Base-by-base conservation (phyloP, 202 grass and related monocot species). In the Bolboschoenoplectus hybrid region DNA sequence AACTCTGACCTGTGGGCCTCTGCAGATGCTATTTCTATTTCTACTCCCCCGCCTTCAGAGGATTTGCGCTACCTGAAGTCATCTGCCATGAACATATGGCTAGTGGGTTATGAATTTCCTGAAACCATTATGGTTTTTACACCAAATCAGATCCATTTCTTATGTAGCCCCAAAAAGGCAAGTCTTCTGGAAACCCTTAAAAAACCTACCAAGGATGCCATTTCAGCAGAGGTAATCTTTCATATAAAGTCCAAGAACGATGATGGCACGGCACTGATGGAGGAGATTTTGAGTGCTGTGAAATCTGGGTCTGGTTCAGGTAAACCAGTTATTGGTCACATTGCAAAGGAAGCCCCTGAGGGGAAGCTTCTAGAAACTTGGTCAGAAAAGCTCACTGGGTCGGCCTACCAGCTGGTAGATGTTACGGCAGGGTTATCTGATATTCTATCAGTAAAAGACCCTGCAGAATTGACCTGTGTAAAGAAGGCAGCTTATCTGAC, bases 101-200 rank as follows among this genome's bases (percentile, higher is more conserved):
- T 95, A 36, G 85, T 95, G 61, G 93, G 93, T 74, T 94, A 94
- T 81, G 93, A 95, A 90, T 95, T 95, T 74, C 91, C 93, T 43
- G 89, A 95, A 80, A 95, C 93, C 4, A 92, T 95, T 84, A 89
- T 95, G 89, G 80, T 92, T 68, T 95, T 95, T 86, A 92, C 82
- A 85, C 69, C 45, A 52, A 86, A 88, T 78, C 87, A 92, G 82
- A 92, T 95, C 47, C 91, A 95, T 81, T 86, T 92, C 83, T 67
- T 95, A 72, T 92, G 90, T 63, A 95, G 89, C 79, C 93, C 89
- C 56, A 92, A 95, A 82, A 95, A 95, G 86, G 91, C 89, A 65
- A 91, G 58, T 49, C 87, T 95, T 61, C 84, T 95, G 63, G 87
- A 90, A 51, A 86, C 89, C 7, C 63, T 95, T 36, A 91, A 95